Evolutionary conservation across 2,329 filamentous ascomycete genomes (phyloP).

Genomic region (Venturia carpophila): DNA sequence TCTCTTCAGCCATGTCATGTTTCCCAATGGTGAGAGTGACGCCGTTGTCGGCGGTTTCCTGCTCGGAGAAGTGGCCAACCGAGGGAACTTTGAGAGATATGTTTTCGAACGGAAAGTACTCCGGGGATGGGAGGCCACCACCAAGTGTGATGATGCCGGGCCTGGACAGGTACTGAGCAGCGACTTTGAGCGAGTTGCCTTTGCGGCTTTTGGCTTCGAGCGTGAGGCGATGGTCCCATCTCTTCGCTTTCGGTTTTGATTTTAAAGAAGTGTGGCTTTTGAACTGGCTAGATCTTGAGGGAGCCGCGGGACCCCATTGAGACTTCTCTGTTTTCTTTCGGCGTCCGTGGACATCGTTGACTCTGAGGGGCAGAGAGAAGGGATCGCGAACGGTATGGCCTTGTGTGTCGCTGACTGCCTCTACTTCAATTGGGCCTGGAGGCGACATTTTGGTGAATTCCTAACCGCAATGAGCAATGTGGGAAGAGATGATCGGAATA

Average conservation of each 20-base stretch:
- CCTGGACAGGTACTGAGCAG: constrained; percentile 68
- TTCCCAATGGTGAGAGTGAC: constrained; percentile 64
- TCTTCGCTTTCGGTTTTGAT: constrained; percentile 63
- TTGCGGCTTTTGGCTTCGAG: constrained; percentile 48
- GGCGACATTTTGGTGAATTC: constrained; percentile 14
- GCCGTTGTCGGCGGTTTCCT: constrained; percentile 52
- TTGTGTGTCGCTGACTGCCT: constrained; percentile 40
- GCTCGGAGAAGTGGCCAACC: constrained; percentile 62
- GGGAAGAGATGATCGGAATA: neutral
- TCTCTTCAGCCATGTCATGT: constrained; percentile 65
- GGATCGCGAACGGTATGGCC: constrained; percentile 40
- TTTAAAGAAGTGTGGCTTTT: constrained; percentile 59
- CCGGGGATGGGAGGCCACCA: constrained; percentile 78
- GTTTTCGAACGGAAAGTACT: constrained; percentile 87
- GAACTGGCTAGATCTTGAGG: constrained; percentile 73
- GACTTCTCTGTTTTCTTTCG: constrained; percentile 65
- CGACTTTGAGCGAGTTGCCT: constrained; percentile 64
- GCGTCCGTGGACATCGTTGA: constrained; percentile 59
- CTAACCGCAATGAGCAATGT: neutral
- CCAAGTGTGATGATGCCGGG: constrained; percentile 87
- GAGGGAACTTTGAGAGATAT: constrained; percentile 66
- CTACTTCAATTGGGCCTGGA: constrained; percentile 32
- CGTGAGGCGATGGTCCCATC: constrained; percentile 59
- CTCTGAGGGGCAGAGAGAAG: constrained; percentile 43
- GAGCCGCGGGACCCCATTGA: constrained; percentile 66